Base-by-base conservation (phyloP, 140 eudicot species). In the Ambrosia hybrid region DNA sequence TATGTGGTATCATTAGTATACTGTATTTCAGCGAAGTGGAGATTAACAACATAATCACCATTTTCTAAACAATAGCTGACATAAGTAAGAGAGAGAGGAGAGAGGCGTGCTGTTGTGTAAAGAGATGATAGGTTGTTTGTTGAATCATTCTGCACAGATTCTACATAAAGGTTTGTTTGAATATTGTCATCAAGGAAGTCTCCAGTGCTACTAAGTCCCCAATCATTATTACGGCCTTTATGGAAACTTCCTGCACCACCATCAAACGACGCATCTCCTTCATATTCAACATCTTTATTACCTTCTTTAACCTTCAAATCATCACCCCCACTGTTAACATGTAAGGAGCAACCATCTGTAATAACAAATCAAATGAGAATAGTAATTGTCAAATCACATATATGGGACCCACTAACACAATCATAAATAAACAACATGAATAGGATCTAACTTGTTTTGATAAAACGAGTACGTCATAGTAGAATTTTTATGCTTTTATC, bases 131-230 rank as follows among this genome's bases (percentile, higher is more conserved):
- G 73, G 79, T 74, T 79, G 60, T 81, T 52, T 3, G 84, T 74
- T 6, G 45, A 1, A 34, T 6, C 12, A 61, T 30, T 56, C 16
- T 82, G 51, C 61, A 75, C 15, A 3, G 73, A 55, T 13, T 13
- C 75, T 17, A 79, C 60, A 36, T 65, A 77, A 68, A 83, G 88
- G 14, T 81, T 82, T 63, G 81, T 81, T 71, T 88, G 92, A 61
- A 72, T 72, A 67, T 66, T 62, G 43, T 84, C 97, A 70, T 91
- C 97, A 85, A 91, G 55, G 78, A 81, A 91, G 73, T 88, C 97
- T n/a, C 97, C 92, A 0, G 87, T 88, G 82, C 92, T 85, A 77
- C 90, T 85, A 74, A 91, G 80, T 61, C 97, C 97, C 97, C 97
- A 91, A 76, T 77, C 52, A 33, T 41, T 80, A 51, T 73, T 62